Evolutionary conservation across 2,329 filamentous ascomycete species (phyloP).

Genomic region (Fusarium torreyae): DNA sequence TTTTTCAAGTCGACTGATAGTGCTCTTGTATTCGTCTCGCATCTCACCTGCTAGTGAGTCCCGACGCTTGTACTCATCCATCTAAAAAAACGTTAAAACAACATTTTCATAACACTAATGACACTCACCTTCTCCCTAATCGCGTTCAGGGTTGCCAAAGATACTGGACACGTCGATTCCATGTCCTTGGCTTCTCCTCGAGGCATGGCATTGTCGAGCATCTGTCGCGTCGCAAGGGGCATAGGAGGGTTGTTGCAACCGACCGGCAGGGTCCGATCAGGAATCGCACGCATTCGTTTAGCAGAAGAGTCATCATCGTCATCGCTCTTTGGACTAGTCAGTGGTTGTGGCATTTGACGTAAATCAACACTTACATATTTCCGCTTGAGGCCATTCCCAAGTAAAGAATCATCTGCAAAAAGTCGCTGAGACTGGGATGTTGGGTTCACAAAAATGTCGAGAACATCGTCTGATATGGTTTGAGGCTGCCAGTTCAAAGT

Average conservation of each 20-base stretch:
- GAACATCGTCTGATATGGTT: conserved; percentile 63
- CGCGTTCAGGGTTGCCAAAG: conserved; percentile 56
- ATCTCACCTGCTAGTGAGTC: conserved; percentile 46
- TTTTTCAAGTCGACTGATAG: conserved; percentile 61
- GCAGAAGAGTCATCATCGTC: conserved; percentile 55
- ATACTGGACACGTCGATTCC: conserved; percentile 49
- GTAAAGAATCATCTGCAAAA: conserved; percentile 29
- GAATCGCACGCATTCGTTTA: conserved; percentile 51
- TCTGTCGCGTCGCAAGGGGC: conserved; percentile 51
- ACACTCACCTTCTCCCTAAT: conserved; percentile 57
- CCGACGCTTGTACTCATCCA: conserved; percentile 52
- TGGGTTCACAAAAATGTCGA: conserved; percentile 63
- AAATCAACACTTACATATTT: conserved; percentile 60
- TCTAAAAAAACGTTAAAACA: conserved; percentile 47
- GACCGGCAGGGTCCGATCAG: conserved; percentile 36
- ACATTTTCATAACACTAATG: background rate
- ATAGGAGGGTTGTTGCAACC: conserved; percentile 53
- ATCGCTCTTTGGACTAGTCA: conserved; percentile 36
- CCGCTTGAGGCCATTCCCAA: conserved; percentile 61
- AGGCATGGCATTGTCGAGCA: conserved; percentile 48
- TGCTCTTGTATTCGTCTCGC: conserved; percentile 57
- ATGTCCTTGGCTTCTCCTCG: conserved; percentile 31
- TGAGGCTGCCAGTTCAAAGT: conserved; percentile 64
- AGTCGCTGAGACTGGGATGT: conserved; percentile 55
- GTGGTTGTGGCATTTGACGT: background rate